Percentiles rank a stretch among this genome's conserved stretches.
Evolutionary conservation across 2,329 filamentous ascomycete genomes (phyloP).

Genomic region (Xylariaceae sp.): DNA sequence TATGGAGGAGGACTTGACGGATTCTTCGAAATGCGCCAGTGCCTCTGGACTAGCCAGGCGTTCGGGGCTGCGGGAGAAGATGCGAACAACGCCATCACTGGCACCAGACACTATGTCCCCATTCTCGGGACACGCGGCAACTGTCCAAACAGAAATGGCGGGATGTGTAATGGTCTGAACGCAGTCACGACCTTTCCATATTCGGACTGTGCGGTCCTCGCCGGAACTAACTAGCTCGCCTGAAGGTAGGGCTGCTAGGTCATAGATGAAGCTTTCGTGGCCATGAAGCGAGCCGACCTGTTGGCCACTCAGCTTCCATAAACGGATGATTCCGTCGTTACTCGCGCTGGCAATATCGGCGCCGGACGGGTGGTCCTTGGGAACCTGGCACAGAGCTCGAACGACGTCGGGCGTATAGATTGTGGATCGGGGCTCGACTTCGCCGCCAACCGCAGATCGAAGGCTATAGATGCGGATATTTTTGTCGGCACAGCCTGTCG

Average conservation of each 20-base stretch:
- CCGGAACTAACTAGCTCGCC: slow-evolving; percentile 90
- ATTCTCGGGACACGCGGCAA: slow-evolving; percentile 78
- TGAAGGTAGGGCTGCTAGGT: slow-evolving; percentile 73
- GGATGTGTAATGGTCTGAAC: slow-evolving; percentile 96
- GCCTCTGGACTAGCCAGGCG: slow-evolving; percentile 70
- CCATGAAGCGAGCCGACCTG: slow-evolving; percentile 78
- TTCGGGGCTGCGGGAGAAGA: slow-evolving; percentile 76
- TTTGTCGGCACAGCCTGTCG: slow-evolving; percentile 93
- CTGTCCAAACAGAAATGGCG: slow-evolving; percentile 93
- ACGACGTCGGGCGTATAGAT: slow-evolving; percentile 79
- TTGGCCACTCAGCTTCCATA: slow-evolving; percentile 83
- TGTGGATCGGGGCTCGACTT: slow-evolving; percentile 55
- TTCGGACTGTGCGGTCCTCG: slow-evolving; percentile 88
- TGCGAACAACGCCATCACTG: slow-evolving; percentile 81
- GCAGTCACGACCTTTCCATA: slow-evolving; percentile 84
- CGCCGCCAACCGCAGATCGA: slow-evolving; percentile 58
- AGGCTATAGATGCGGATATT: slow-evolving; percentile 83
- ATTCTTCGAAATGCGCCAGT: slow-evolving; percentile 76
- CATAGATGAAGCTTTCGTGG: slow-evolving; percentile 95
- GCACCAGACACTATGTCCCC: slow-evolving; percentile 94
- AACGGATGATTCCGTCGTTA: slow-evolving; percentile 85
- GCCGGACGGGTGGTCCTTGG: slow-evolving; percentile 72
- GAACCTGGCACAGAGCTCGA: slow-evolving; percentile 83
- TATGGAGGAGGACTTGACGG: slow-evolving; percentile 81
- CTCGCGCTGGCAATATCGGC: slow-evolving; percentile 94